Evolutionary conservation across 208 protist species (phyloP).

Genomic region (Vickermania ingenoplastis): DNA sequence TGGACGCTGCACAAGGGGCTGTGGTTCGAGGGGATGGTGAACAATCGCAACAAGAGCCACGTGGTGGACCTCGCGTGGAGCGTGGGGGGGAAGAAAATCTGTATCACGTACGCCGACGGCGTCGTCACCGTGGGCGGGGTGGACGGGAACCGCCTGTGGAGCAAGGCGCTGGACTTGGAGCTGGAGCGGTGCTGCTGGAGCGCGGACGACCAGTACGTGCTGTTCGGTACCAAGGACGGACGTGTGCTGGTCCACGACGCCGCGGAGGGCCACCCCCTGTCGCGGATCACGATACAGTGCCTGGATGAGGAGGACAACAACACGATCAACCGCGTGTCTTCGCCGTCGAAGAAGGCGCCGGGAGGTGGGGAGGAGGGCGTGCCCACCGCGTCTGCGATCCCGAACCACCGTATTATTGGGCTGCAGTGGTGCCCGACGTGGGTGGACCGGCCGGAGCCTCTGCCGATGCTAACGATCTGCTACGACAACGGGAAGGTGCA

Average conservation of each 20-base stretch:
- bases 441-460: slow-evolving; percentile 67
- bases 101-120: slow-evolving; percentile 96
- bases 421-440: slow-evolving; percentile 82
- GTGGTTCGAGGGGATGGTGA: slow-evolving; percentile 98
- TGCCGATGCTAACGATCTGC: slow-evolving; percentile 82
- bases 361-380: not conserved
- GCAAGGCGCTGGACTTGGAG: slow-evolving; percentile 83
- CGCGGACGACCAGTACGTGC: slow-evolving; percentile 85
- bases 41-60: slow-evolving; percentile 92
- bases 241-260: slow-evolving; percentile 90
- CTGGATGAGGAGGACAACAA: slow-evolving; percentile 8
- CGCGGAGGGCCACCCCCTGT: slow-evolving; percentile 56
- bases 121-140: slow-evolving; percentile 95
- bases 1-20: slow-evolving; percentile 95
- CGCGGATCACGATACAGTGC: slow-evolving; percentile 63
- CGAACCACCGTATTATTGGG: slow-evolving; percentile 30
- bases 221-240: slow-evolving; percentile 85
- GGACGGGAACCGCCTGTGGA: slow-evolving; percentile 94
- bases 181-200: slow-evolving; percentile 92
- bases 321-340: not conserved
- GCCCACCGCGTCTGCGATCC: not conserved
- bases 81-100: slow-evolving; percentile 90
- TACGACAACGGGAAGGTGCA: slow-evolving; percentile 87
- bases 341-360: not conserved
- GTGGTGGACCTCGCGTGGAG: slow-evolving; percentile 93